phyloP scores from a whole-genome alignment of 768 basidiomycete species.

The Chalciporus sphaerocephalus region DNA sequence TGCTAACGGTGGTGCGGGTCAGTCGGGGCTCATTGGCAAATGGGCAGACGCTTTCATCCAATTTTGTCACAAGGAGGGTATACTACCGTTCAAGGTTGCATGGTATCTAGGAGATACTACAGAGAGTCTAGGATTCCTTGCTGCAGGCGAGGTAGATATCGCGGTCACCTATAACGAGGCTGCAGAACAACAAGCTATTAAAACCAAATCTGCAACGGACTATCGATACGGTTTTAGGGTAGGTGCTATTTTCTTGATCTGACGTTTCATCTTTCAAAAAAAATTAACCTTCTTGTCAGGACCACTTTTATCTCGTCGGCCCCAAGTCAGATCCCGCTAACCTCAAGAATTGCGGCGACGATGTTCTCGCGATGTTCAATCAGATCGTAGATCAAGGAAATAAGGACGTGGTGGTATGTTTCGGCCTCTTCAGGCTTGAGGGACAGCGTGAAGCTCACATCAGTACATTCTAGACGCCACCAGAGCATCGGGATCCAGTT shows the following conservation, averaged over 20 bases:
- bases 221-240: slow-evolving; percentile 46
- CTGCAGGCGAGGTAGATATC: slow-evolving; percentile 41
- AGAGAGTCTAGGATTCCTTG: slow-evolving; percentile 41
- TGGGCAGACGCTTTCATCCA: slow-evolving; percentile 48
- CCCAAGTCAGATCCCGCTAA: slow-evolving; percentile 45
- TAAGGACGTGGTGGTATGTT: slow-evolving; percentile 36
- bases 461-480: slow-evolving; percentile 22
- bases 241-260: slow-evolving; percentile 10
- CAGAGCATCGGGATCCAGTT: slow-evolving; percentile 32
- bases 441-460: slow-evolving; percentile 1
- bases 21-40: slow-evolving; percentile 45
- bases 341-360: slow-evolving; percentile 29
- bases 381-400: slow-evolving; percentile 46
- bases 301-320: slow-evolving; percentile 51
- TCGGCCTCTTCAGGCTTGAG: not conserved
- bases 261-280: not conserved
- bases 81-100: slow-evolving; percentile 35
- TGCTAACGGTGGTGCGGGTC: slow-evolving; percentile 49
- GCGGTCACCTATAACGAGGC: slow-evolving; percentile 52
- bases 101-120: slow-evolving; percentile 59
- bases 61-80: slow-evolving; percentile 10
- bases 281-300: slow-evolving; percentile 26
- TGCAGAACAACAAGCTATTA: slow-evolving; percentile 39
- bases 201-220: slow-evolving; percentile 29
- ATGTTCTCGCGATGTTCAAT: slow-evolving; percentile 42